These are phyloP conservation scores for Rachicladosporium sp. DNA, from an alignment of 2,329 filamentous ascomycete species.

Conservation along the genomic window DNA sequence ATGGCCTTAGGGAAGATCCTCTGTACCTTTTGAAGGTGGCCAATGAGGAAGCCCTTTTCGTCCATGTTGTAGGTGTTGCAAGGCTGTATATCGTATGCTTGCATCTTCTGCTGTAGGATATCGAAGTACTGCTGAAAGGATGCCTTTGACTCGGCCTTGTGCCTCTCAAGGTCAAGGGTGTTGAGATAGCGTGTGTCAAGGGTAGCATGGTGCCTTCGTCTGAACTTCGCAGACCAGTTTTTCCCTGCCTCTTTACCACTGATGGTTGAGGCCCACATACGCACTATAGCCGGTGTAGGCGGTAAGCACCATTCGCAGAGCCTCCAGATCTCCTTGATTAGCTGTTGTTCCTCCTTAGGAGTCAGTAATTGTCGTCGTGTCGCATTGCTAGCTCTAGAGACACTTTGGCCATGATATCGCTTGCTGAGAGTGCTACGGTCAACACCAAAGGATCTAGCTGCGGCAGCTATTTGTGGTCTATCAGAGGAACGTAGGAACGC, in stretches of 20 bases:
- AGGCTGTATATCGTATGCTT: conserved; percentile 6
- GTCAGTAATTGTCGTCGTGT: not conserved
- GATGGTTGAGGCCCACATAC: conserved; percentile 9
- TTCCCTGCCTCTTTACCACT: conserved; percentile 5
- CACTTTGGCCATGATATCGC: not conserved
- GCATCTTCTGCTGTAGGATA: conserved; percentile 6
- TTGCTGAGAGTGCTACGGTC: conserved; percentile 1
- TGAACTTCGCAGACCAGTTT: conserved; percentile 12
- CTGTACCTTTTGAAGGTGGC: conserved; percentile 5
- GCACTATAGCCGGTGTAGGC: conserved; percentile 11
- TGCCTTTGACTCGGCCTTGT: conserved; percentile 12
- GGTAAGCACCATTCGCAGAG: conserved; percentile 8
- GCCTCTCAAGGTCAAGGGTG: conserved; percentile 9
- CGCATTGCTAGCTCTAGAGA: not conserved
- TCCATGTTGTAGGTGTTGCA: conserved; percentile 11
- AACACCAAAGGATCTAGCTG: conserved; percentile 1
- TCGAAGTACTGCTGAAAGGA: conserved; percentile 15
- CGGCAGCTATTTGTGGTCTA: not conserved
- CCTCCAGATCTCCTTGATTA: conserved; percentile 12
- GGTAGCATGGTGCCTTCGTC: conserved; percentile 6
- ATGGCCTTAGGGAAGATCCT: conserved; percentile 7
- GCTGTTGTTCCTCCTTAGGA: conserved; percentile 3
- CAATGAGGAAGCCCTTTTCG: conserved; percentile 9
- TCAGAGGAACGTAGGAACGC: not conserved
- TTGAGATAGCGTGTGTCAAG: conserved; percentile 11